Conservation (phyloP, 78 protist species). For the Dictyostelium intermedium region DNA sequence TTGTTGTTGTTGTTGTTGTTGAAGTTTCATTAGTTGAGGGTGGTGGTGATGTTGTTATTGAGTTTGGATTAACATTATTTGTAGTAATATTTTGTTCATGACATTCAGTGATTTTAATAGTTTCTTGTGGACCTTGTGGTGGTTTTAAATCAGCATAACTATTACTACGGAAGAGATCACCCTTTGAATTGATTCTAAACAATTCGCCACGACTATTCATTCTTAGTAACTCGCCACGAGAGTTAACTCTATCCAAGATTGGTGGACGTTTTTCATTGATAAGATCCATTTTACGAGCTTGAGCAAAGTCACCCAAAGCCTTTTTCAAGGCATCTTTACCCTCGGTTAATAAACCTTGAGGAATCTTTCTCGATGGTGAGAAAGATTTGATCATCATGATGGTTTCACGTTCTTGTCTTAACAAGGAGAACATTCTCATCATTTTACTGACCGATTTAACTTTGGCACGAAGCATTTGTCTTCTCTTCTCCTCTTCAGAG, state of each 20-base stretch:
- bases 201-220: conserved; percentile 74
- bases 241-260: conserved; percentile 36
- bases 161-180: conserved; percentile 60
- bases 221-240: conserved; percentile 50
- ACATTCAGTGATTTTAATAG: conserved; percentile 59
- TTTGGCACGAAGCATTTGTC: conserved; percentile 70
- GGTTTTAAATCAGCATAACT: conserved; percentile 63
- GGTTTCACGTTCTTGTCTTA: conserved; percentile 93
- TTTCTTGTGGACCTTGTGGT: conserved; percentile 50
- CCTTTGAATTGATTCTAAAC: conserved; percentile 53
- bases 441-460: conserved; percentile 88
- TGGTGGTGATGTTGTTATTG: not conserved
- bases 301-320: conserved; percentile 79
- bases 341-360: conserved; percentile 88
- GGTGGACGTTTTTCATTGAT: conserved; percentile 84
- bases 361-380: conserved; percentile 84
- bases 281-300: conserved; percentile 73
- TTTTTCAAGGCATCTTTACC: conserved; percentile 82
- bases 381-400: conserved; percentile 93
- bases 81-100: not conserved
- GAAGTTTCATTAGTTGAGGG: not conserved
- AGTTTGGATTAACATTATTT: not conserved
- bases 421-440: conserved; percentile 88
- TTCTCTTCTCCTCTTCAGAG: conserved; percentile 81
- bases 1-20: not conserved